These are phyloP conservation scores for Cucumis melo DNA, from an alignment of 306 rosid species.

Conservation along the genomic window DNA sequence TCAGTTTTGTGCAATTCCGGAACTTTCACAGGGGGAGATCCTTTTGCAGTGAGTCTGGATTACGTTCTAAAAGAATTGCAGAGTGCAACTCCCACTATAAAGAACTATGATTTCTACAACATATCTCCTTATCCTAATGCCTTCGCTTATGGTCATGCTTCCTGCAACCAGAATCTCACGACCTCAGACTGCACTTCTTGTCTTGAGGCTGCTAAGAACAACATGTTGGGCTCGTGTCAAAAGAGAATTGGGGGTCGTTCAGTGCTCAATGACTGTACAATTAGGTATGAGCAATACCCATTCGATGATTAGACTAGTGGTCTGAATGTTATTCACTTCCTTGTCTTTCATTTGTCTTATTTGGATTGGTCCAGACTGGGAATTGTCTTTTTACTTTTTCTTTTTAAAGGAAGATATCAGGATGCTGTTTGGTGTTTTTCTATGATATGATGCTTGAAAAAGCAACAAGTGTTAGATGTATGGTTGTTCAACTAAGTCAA, in stretches of 20 bases:
- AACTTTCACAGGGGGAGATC: conserved; percentile 40
- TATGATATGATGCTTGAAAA: background rate
- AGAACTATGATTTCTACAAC: conserved; percentile 26
- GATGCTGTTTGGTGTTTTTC: background rate
- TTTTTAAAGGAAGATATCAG: background rate
- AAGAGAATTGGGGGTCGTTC: conserved; percentile 49
- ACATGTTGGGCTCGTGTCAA: conserved; percentile 29
- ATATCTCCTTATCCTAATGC: conserved; percentile 64
- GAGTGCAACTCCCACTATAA: conserved; percentile 11
- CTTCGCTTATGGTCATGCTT: conserved; percentile 60
- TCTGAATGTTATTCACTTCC: background rate
- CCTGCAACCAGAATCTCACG: conserved; percentile 44
- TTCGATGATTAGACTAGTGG: conserved; percentile 29
- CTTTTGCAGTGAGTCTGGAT: conserved; percentile 30
- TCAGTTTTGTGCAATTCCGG: conserved; percentile 40
- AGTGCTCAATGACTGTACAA: conserved; percentile 37
- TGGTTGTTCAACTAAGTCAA: background rate
- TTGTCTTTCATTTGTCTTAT: background rate
- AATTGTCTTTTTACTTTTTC: background rate
- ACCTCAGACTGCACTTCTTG: conserved; percentile 47
- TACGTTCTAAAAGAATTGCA: conserved; percentile 37
- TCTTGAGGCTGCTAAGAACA: conserved; percentile 36
- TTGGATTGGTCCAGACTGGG: background rate
- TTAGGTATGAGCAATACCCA: conserved; percentile 74
- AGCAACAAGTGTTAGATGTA: background rate